Base-by-base conservation (phyloP, 495 filamentous ascomycete genomes). In the Terfezia claveryi region DNA sequence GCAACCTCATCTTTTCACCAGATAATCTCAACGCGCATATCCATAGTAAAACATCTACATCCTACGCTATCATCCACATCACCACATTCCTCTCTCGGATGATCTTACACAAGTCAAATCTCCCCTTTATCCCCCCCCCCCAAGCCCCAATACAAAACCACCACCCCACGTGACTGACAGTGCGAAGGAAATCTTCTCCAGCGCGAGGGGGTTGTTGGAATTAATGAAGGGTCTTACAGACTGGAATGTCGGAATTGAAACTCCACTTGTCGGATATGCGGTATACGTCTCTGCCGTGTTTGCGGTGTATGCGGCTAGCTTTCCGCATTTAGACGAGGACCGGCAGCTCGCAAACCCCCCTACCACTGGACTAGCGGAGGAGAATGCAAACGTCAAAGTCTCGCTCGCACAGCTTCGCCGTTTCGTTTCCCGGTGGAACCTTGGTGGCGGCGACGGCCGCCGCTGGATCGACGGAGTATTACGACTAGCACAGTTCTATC, bases 11-110 rank as follows among this genome's bases (percentile, higher is more conserved):
- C 8, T 83, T 87, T 63, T 86, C 78, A 0, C 67, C 74, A 14
- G 74, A 75, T 44, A 94, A 87, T 65, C 82, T 82, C n/a, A 79
- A 83, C 60, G 83, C 80, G 14, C 83, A 91, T 62, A 82, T 86
- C 64, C 81, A 79, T 57, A 78, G 81, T 60, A 79, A 80, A 58
- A 83, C 77, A 2, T 78, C 83, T 14, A 81, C 82, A 37, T 72
- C 79, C 2, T 94, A 85, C 59, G 80, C 81, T 5, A 72, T 86
- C 20, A 73, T 91, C 67, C 86, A 94, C 61, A 80, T 83, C 57
- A 77, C 85, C 6, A 81, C 82, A 59, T 80, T 80, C 37, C 70
- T 92, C 8, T 88, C 81, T 56, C 72, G 77, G 38, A 85, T 94
- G 54, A 79, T 85, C 62, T 72, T 92, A 23, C 82, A 91, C 65